Conservation (phyloP, 768 basidiomycete species). For the Nidularia pulvinata region DNA sequence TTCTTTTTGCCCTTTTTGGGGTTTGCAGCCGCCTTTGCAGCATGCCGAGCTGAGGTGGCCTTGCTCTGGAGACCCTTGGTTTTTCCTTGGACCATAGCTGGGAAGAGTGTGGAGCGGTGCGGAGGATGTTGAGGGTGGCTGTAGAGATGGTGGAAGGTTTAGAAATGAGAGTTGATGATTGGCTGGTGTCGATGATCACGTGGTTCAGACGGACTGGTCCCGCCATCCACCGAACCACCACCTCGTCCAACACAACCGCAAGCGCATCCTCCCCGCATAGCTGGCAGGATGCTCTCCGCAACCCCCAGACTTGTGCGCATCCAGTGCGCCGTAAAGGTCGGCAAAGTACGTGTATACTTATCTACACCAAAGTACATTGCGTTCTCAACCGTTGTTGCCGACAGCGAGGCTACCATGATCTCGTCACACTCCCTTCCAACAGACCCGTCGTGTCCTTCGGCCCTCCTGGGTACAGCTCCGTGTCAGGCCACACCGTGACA, state of each 20-base stretch:
- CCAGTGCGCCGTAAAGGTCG: slow-evolving; percentile 47
- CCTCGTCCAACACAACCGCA: slow-evolving; percentile 12
- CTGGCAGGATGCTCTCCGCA: slow-evolving; percentile 40
- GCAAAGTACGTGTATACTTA: too few relatives aligned
- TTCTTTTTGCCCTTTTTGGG: slow-evolving; percentile 80
- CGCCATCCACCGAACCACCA: slow-evolving; percentile 40
- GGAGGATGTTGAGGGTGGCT: too few relatives aligned
- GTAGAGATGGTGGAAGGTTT: too few relatives aligned
- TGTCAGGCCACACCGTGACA: slow-evolving; percentile 90
- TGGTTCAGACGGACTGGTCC: slow-evolving; percentile 27
- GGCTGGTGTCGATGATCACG: slow-evolving; percentile 16
- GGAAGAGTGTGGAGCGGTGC: too few relatives aligned
- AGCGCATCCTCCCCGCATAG: slow-evolving; percentile 12
- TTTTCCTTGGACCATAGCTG: slow-evolving; percentile 79
- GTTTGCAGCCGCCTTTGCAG: slow-evolving; percentile 65
- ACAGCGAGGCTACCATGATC: slow-evolving; percentile 77
- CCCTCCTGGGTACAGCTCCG: slow-evolving; percentile 82
- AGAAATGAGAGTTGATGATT: too few relatives aligned
- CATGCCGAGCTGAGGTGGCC: slow-evolving; percentile 51
- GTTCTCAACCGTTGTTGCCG: too few relatives aligned
- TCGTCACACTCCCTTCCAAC: slow-evolving; percentile 54
- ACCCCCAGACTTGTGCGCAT: slow-evolving; percentile 47
- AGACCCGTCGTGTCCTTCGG: slow-evolving; percentile 79
- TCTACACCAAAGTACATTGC: too few relatives aligned
- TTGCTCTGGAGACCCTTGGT: slow-evolving; percentile 76